Conservation (phyloP, 2,329 filamentous ascomycete species). For the Neocatenulostroma microsporum region DNA sequence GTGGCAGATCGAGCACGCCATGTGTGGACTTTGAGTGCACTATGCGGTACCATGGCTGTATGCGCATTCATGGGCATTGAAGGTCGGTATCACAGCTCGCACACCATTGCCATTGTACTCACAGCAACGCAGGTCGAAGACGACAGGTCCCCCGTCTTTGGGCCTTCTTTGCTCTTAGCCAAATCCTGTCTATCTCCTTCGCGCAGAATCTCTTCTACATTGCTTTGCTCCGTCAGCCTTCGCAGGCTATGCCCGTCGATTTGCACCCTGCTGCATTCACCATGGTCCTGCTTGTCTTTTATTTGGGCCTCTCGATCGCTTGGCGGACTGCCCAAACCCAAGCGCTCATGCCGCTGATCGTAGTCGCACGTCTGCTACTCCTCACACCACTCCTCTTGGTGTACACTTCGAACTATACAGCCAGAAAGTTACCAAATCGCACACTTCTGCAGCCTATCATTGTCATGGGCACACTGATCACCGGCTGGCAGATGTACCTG, state of each 20-base stretch:
- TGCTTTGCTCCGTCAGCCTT: constrained; percentile 17
- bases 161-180: constrained; percentile 28
- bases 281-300: not conserved
- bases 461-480: not conserved
- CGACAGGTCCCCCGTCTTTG: constrained; percentile 23
- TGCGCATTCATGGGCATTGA: constrained; percentile 24
- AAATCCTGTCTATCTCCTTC: constrained; percentile 30
- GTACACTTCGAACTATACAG: not conserved
- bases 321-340: not conserved
- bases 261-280: not conserved
- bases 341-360: constrained; percentile 13
- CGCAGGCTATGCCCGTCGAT: not conserved
- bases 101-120: not conserved
- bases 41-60: constrained; percentile 20
- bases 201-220: constrained; percentile 28
- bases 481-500: not conserved
- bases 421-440: not conserved
- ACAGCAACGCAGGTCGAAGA: constrained; percentile 14
- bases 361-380: constrained; percentile 18
- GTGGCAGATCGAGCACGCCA: constrained; percentile 16
- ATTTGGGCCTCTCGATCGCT: not conserved
- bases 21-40: constrained; percentile 20
- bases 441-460: not conserved
- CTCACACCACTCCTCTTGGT: constrained; percentile 16
- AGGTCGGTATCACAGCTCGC: constrained; percentile 12